Percentiles rank a stretch among this genome's conserved stretches.
These are phyloP conservation scores for Leccinum olivaceoglutinosum DNA, from an alignment of 1,284 basidiomycete species.

Conservation along the genomic window DNA sequence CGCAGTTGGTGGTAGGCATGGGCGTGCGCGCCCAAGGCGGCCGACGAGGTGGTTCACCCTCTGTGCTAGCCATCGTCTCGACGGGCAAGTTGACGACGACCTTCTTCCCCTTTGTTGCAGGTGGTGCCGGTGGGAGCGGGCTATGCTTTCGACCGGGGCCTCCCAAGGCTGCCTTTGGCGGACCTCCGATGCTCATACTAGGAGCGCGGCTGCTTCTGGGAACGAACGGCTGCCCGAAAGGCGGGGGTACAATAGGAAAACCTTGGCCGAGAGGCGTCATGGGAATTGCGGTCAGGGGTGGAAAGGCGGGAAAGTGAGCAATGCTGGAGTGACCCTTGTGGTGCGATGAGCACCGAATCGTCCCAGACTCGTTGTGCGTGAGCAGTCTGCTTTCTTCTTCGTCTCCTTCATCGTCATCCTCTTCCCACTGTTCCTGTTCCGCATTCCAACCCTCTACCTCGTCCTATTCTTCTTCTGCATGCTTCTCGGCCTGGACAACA, in stretches of 20 bases:
- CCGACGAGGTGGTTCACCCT: slow-evolving; percentile 40
- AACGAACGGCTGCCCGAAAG: slow-evolving; percentile 45
- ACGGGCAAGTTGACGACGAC: slow-evolving; percentile 65
- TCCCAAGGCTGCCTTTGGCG: slow-evolving; percentile 75
- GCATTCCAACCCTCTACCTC: no score
- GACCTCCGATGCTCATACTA: slow-evolving; percentile 67
- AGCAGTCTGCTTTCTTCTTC: no score
- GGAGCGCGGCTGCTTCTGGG: slow-evolving; percentile 55
- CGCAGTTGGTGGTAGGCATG: slow-evolving; percentile 39
- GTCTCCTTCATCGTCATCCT: no score
- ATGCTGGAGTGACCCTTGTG: slow-evolving; percentile 53
- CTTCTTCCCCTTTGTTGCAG: slow-evolving; percentile 54
- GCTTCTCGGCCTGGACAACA: no score
- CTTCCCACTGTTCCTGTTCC: no score
- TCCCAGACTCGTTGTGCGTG: no score
- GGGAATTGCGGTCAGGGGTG: slow-evolving; percentile 49
- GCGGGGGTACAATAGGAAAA: slow-evolving; percentile 51
- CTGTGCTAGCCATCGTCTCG: slow-evolving; percentile 47
- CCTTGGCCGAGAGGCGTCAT: slow-evolving; percentile 57
- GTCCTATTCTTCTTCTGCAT: no score
- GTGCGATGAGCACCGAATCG: slow-evolving; percentile 21
- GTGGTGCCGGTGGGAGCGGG: slow-evolving; percentile 45
- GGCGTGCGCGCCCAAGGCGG: slow-evolving; percentile 60
- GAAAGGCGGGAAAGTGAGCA: slow-evolving; percentile 50
- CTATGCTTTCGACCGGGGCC: slow-evolving; percentile 71